Base-by-base conservation (phyloP, 2,329 filamentous ascomycete genomes). In the Dothistroma pini region DNA sequence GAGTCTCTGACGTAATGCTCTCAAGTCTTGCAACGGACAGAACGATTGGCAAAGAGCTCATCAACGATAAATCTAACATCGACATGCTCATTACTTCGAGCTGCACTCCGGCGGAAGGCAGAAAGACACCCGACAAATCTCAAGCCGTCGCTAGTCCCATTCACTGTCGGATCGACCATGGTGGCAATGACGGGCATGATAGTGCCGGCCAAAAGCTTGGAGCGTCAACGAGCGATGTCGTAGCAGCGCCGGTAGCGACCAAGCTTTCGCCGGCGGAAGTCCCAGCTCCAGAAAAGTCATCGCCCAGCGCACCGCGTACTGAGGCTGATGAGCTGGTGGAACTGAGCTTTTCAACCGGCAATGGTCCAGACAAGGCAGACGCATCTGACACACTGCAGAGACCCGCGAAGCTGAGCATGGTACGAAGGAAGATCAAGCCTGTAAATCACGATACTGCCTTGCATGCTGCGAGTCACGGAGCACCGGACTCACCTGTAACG, bases 271-370 rank as follows among this genome's bases (percentile, higher is more conserved):
- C 29, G 1, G 4, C 50, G 41, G n/a, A 14, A n/a, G 41, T n/a
- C n/a, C 16, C 4, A 44, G 41, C 8, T 19, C 41, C 41, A n/a
- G 14, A 9, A 4, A n/a, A n/a, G n/a, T 12, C 51, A 21, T 29
- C 11, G 8, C 29, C 31, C 29, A 22, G 9, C 2, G 32, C 34
- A 10, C 31, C 12, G 38, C 16, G 29, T 31, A 51, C 58, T 9
- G 61, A 61, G 22, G 59, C 61, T 9, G 61, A 65, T 19, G 54
- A 61, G 31, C 54, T 68, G 11, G 66, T 68, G 16, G 65, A 63
- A 22, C 54, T 50, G 41, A 65, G 62, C 49, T 68, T 65, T 51
- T 49, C 57, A 11, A 25, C 61, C 11, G 21, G 14, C n/a, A 44
- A n/a, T 19, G 16, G 41, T n/a, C 16, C 14, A 44, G 41, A 44